Percentiles rank a stretch among this genome's conserved stretches.
Conservation (phyloP, 768 basidiomycete species). For the Tephrocybe sp. region DNA sequence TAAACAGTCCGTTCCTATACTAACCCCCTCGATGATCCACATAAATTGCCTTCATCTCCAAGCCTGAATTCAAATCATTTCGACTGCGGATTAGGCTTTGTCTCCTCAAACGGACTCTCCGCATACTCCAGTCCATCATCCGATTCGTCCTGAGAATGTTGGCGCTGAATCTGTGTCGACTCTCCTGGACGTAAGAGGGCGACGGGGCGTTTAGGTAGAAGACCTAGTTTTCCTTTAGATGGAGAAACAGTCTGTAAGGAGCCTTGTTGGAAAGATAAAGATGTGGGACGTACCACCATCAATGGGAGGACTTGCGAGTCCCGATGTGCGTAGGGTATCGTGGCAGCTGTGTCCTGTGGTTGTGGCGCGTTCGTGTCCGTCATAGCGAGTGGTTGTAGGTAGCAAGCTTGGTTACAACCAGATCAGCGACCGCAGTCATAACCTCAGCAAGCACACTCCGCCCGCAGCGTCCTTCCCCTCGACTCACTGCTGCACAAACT, state of each 20-base stretch:
- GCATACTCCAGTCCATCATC: conserved; percentile 72
- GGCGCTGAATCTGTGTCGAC: conserved; percentile 17
- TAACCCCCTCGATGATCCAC: too few species aligned
- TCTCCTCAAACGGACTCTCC: conserved; percentile 69
- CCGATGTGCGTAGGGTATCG: conserved; percentile 8
- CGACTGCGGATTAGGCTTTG: background rate
- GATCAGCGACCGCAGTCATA: too few species aligned
- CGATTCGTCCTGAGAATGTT: conserved; percentile 33
- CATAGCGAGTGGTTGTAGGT: too few species aligned
- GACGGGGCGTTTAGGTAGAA: conserved; percentile 74
- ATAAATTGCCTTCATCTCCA: too few species aligned
- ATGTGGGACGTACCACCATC: conserved; percentile 27
- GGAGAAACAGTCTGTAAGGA: background rate
- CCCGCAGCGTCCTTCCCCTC: too few species aligned
- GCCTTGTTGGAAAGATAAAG: background rate
- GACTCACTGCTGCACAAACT: too few species aligned
- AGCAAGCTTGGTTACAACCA: too few species aligned
- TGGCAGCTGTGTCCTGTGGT: too few species aligned
- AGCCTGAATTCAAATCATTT: too few species aligned
- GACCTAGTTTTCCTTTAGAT: conserved; percentile 62
- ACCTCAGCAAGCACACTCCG: too few species aligned
- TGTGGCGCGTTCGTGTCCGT: too few species aligned
- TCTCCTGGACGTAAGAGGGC: conserved; percentile 43
- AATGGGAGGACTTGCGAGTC: conserved; percentile 23
- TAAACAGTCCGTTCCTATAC: too few species aligned